phyloP scores from a whole-genome alignment of 2,329 filamentous ascomycete species.

The Monilinia fructicola region DNA sequence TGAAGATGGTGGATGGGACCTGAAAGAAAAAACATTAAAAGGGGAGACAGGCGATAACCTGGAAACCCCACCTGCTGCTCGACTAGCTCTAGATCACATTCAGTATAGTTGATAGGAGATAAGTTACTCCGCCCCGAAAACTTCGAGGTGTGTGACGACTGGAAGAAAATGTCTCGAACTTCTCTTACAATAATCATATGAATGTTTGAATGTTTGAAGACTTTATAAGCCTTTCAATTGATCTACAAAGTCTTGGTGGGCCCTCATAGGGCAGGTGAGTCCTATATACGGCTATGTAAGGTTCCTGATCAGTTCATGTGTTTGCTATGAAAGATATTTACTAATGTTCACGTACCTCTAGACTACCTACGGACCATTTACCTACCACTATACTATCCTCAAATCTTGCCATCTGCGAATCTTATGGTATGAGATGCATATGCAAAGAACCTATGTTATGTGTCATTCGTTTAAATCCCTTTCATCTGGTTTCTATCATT shows the following conservation, averaged over 20 bases:
- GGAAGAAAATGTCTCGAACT: slow-evolving; percentile 18
- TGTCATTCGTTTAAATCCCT: slow-evolving; percentile 6
- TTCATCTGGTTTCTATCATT: slow-evolving; percentile 5
- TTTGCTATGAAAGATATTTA: slow-evolving; percentile 14
- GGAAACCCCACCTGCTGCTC: too few species aligned
- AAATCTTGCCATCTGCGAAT: slow-evolving; percentile 6
- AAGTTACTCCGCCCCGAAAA: slow-evolving; percentile 11
- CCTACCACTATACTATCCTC: background rate
- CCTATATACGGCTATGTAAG: slow-evolving; percentile 5
- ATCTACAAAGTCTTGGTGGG: slow-evolving; percentile 12
- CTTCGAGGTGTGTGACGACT: slow-evolving; percentile 14
- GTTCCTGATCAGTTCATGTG: background rate
- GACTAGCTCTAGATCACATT: background rate
- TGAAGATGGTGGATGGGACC: background rate
- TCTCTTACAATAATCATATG: background rate
- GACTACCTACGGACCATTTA: slow-evolving; percentile 8
- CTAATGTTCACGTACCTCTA: slow-evolving; percentile 16
- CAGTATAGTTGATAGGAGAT: background rate
- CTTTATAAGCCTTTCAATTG: background rate
- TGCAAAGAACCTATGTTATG: background rate
- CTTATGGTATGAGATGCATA: background rate
- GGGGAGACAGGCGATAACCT: too few species aligned
- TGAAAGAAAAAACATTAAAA: background rate
- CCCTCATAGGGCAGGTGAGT: slow-evolving; percentile 20
- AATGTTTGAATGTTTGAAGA: slow-evolving; percentile 1